phyloP scores from a whole-genome alignment of 257 asterid genomes.

The Voacanga thouarsii region DNA sequence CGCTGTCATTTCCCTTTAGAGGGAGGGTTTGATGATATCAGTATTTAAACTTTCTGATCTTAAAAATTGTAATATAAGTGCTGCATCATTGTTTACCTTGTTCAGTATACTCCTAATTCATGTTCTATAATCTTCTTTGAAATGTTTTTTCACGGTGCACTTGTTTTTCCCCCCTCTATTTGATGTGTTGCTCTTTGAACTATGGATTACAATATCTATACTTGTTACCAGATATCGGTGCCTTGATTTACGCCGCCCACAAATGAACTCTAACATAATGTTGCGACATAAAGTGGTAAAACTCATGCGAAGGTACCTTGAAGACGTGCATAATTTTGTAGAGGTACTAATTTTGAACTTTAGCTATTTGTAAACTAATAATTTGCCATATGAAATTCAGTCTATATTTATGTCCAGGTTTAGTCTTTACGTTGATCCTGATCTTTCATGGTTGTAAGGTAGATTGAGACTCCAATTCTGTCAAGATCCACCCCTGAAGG shows the following conservation, averaged over 20 bases:
- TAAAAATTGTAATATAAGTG: neutral
- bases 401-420: slow-evolving; percentile 15
- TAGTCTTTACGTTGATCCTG: slow-evolving; percentile 62
- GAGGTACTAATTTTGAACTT: slow-evolving; percentile 60
- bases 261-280: slow-evolving; percentile 71
- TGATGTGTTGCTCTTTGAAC: neutral
- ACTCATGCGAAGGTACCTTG: slow-evolving; percentile 84
- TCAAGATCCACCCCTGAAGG: slow-evolving; percentile 99
- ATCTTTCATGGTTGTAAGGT: slow-evolving; percentile 76
- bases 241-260: slow-evolving; percentile 89
- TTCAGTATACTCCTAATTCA: neutral
- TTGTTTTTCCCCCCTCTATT: neutral
- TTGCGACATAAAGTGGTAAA: slow-evolving; percentile 89
- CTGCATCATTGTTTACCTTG: neutral
- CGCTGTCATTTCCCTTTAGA: neutral
- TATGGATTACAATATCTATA: slow-evolving; percentile 17
- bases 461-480: slow-evolving; percentile 98
- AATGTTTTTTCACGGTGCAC: neutral
- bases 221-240: slow-evolving; percentile 64
- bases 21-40: neutral
- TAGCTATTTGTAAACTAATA: slow-evolving; percentile 3
- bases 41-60: neutral
- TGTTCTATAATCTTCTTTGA: neutral
- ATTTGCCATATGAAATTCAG: slow-evolving; percentile 3
- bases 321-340: slow-evolving; percentile 79